Base-by-base conservation (phyloP, 163 green algal species). In the Scenedesmus sp. region DNA sequence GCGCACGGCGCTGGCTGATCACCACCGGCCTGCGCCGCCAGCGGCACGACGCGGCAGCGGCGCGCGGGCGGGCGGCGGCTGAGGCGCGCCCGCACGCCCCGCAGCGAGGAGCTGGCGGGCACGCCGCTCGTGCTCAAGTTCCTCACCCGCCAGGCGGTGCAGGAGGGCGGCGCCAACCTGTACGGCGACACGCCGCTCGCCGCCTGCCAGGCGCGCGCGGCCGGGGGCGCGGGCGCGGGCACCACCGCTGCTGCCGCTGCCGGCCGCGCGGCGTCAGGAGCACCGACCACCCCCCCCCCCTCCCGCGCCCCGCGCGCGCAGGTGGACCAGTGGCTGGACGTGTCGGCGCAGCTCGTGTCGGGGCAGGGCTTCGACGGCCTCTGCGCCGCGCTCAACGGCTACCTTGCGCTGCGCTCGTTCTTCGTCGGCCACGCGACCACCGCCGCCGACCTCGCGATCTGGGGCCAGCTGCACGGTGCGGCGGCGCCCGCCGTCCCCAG, bases 281-380 rank as follows among this genome's bases (percentile, higher is more conserved):
- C 47, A 17, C 14, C 47, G 47, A n/a, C 47, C 47, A n/a, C 47
- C 14, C 17, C 47, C 47, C 14, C 47, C 47, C 14, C 47, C 14
- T 28, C 9, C 51, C 10, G 20, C 51, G 51, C 51, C 51, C 22
- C 39, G 10, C 10, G 39, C 39, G 10, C 53, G 45, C 85, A 98
- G 93, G 87, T 98, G 1, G 95, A 98, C 76, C 83, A 95, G 39
- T 98, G 92, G 93, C 73, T 98, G 4, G 95, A 98, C 92, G 92
- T 66, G 66, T 78, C 45, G 28, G 42, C 13, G 31, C 72, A 80
- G 57, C 79, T 98, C 18, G 87, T 91, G 9, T 78, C 84, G 17
- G 93, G 93, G 4, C 60, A 78, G 0, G 80, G 69, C 14, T 86
- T 99, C 18, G 92, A 95, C 63, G 75, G 83, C 2, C 80, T 89